Evolutionary conservation across 2,329 filamentous ascomycete species (phyloP), one percentile per base, ranked within the genome.

Genomic region (Beauveria pseudobassiana): DNA sequence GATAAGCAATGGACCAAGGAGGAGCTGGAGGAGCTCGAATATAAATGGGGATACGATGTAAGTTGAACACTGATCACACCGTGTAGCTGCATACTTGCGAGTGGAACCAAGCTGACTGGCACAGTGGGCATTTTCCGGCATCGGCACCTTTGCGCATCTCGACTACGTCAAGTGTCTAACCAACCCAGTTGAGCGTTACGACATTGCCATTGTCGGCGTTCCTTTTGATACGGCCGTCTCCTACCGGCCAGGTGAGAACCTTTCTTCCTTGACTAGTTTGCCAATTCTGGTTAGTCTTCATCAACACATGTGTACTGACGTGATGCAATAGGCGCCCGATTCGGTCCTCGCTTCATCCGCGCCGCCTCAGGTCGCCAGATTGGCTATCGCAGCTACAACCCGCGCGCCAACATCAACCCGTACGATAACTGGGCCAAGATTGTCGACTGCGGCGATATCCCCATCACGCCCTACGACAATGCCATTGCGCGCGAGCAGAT

Each of bases 381-480:
- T 16, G 82, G 86, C 3, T 90, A 89, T 73, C 85, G 91, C 48
- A 89, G 88, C 70, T 77, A 89, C 82, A 96, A 96, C 75, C 84
- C 89, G 2, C 86, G 91, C 24, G 91, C 91, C 1, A 82, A 82
- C 45, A 82, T 96, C 66, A 97, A 96, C 74, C 91, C 93, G 0
- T 96, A 95, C 76, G 78, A 88, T 71, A 87, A 84, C 69, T 93
- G 90, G 84, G 87, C 91, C 9, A 91, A 83, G 55, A 85, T 96
- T 63, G 79, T 93, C 56, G 93, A 97, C 78, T 97, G 93, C 73
- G 93, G 93, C 52, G 93, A 96, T 72, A 91, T 96, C 61, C 91
- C 93, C 30, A 81, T 96, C 66, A 90, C 88, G 0, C 92, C 92
- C 0, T 88, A 96, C 67, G 91, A 96, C 77, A 96, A 96, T 72